Conservation (phyloP, 352 stramenopile species). For the Globisporangium paddicum region DNA sequence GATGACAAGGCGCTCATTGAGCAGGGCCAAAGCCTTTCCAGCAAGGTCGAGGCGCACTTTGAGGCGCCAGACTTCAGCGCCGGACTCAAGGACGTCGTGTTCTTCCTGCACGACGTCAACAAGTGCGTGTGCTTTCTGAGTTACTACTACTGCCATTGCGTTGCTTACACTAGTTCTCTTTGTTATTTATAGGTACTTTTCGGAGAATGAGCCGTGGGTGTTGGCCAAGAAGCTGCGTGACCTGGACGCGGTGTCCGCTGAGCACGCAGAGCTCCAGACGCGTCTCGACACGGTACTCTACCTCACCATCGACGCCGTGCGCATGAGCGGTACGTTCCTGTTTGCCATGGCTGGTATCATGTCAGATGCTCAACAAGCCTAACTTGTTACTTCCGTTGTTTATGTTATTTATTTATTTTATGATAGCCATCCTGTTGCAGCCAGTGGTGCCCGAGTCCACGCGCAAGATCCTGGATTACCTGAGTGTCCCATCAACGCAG, state of each 20-base stretch:
- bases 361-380: too few relatives aligned
- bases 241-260: slow-evolving; percentile 1
- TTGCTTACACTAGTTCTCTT: too few relatives aligned
- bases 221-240: slow-evolving; percentile 57
- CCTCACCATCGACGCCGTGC: slow-evolving; percentile 66
- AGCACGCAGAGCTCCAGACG: slow-evolving; percentile 28
- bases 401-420: too few relatives aligned
- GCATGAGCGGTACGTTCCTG: slow-evolving; percentile 45
- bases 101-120: slow-evolving; percentile 82
- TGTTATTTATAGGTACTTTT: slow-evolving; percentile 74
- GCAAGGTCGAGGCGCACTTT: slow-evolving; percentile 46
- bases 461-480: slow-evolving; percentile 66
- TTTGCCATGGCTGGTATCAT: too few relatives aligned
- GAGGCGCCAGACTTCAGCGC: slow-evolving; percentile 69
- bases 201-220: slow-evolving; percentile 72
- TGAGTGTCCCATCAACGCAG: slow-evolving; percentile 42
- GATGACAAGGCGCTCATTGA: slow-evolving; percentile 55
- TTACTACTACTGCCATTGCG: too few relatives aligned
- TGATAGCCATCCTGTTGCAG: slow-evolving; percentile 72
- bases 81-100: slow-evolving; percentile 69
- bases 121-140: slow-evolving; percentile 20
- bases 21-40: slow-evolving; percentile 42
- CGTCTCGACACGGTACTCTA: slow-evolving; percentile 67
- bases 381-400: too few relatives aligned
- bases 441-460: slow-evolving; percentile 55